These are phyloP conservation scores for Fonsecaea monophora DNA, from an alignment of 2,329 filamentous ascomycete genomes.

Conservation along the genomic window DNA sequence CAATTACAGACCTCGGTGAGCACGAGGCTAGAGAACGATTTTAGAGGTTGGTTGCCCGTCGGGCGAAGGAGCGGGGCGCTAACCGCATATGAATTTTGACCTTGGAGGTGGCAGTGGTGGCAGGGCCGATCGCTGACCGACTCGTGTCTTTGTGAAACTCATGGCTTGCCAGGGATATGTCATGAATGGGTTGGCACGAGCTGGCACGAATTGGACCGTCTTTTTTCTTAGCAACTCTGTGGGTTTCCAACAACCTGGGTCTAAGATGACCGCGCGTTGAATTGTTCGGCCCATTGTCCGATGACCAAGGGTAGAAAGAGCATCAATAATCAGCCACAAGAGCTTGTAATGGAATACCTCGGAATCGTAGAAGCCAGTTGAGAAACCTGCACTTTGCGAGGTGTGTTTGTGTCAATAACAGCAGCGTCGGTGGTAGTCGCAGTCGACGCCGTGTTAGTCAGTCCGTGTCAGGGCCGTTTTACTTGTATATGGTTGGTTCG, in stretches of 20 bases:
- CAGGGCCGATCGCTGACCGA: constrained; percentile 2
- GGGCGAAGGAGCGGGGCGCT: not conserved
- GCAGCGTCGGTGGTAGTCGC: constrained; percentile 1
- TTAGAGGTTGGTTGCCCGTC: constrained; percentile 10
- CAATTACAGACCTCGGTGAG: not conserved
- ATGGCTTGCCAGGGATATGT: not conserved
- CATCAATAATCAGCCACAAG: not conserved
- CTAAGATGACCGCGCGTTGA: not conserved
- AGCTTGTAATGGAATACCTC: not conserved
- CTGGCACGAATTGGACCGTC: not conserved
- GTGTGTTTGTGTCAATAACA: not conserved
- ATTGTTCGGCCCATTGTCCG: not conserved
- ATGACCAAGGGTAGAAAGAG: not conserved
- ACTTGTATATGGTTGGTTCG: not conserved
- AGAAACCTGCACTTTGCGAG: not conserved
- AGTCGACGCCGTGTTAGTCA: not conserved
- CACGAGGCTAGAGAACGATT: constrained; percentile 11
- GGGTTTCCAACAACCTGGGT: not conserved
- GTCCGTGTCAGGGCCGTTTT: constrained; percentile 1
- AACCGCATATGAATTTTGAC: not conserved
- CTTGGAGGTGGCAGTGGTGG: not conserved
- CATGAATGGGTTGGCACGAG: not conserved
- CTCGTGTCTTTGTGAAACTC: constrained; percentile 3
- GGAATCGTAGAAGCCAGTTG: not conserved
- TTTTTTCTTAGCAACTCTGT: not conserved